Conservation (phyloP, 1,139 yeast genomes). For the Wickerhamomyces sp. region DNA sequence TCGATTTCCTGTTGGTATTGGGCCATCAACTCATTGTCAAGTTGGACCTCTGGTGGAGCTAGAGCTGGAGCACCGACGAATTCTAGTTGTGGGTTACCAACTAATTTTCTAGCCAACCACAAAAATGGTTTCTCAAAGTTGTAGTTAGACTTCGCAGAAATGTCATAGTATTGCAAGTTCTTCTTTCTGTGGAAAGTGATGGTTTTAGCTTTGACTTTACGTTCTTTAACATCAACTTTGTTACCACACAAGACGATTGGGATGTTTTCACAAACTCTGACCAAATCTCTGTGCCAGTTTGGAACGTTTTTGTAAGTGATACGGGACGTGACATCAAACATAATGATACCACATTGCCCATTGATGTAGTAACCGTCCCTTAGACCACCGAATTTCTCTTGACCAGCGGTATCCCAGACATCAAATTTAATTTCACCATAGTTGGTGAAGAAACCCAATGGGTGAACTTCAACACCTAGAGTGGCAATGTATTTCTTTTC, state of each 20-base stretch:
- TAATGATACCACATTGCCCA: slow-evolving; percentile 99
- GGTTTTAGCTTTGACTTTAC: slow-evolving; percentile 99
- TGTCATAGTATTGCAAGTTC: slow-evolving; percentile 98
- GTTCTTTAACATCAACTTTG: slow-evolving; percentile 99
- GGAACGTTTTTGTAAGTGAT: slow-evolving; percentile 99
- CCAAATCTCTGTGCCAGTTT: slow-evolving; percentile 99
- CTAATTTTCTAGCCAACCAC: slow-evolving; percentile 99
- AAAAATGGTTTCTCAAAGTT: slow-evolving; percentile 99
- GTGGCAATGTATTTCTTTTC: slow-evolving; percentile 99
- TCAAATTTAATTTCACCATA: slow-evolving; percentile 98
- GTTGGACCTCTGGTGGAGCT: slow-evolving; percentile 99
- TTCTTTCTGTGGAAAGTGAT: slow-evolving; percentile 99
- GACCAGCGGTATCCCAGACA: slow-evolving; percentile 99
- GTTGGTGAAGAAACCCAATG: slow-evolving; percentile 97
- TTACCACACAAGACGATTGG: slow-evolving; percentile 99
- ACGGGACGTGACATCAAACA: slow-evolving; percentile 99
- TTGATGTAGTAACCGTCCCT: slow-evolving; percentile 99
- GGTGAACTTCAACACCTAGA: slow-evolving; percentile 98
- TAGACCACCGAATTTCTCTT: slow-evolving; percentile 99
- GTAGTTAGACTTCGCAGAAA: slow-evolving; percentile 98
- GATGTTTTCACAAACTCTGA: slow-evolving; percentile 98
- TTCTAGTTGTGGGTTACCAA: slow-evolving; percentile 96
- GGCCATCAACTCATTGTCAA: slow-evolving; percentile 93
- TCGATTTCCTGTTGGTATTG: slow-evolving; percentile 99
- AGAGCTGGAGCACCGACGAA: slow-evolving; percentile 99